Evolutionary conservation across 306 rosid species (phyloP), one percentile per base, ranked within the genome.

Genomic region (Trifolium pratense): DNA sequence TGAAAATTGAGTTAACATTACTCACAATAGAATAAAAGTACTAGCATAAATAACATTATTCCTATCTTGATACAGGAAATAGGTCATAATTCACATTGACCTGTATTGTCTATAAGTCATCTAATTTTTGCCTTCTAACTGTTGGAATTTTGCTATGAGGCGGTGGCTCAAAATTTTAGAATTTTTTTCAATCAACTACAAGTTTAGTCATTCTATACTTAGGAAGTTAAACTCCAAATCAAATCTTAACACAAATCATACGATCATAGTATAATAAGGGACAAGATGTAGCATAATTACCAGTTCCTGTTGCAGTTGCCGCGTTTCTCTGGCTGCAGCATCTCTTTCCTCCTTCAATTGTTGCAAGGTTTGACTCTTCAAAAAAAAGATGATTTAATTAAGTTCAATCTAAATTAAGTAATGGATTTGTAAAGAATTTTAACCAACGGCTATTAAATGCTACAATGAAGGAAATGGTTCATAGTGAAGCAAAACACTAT

Each of bases 261-360:
- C 10, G 21, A 34, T 39, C 13, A 49, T 45, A 43, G 68, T 29
- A 51, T 57, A 58, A 52, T 43, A 26, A 46, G 14, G 69, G 60
- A 73, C 42, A 43, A 3, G 12, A 67, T 45, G 32, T 39, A 48
- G 70, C 80, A 65, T 45, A 69, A 53, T 73, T 49, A 92, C 98
- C 94, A 90, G 79, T 84, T 92, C 96, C 64, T 82, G 94, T 78
- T 84, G 94, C 80, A 92, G 91, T 68, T 83, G 88, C 67, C 81
- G 79, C 0, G 87, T 84, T 79, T 87, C 89, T 62, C 78, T 84
- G 55, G 79, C 74, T 71, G 88, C 81, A 17, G 79, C 71, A 79
- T 90, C 98, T 85, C 87, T 88, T 81, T 92, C 98, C 70, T 87
- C 98, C 85, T 85, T 88, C 82, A 90, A 64, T 21, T 42, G 84